Conservation (phyloP, 345 rosid genomes). For the Cardamine occulta region DNA sequence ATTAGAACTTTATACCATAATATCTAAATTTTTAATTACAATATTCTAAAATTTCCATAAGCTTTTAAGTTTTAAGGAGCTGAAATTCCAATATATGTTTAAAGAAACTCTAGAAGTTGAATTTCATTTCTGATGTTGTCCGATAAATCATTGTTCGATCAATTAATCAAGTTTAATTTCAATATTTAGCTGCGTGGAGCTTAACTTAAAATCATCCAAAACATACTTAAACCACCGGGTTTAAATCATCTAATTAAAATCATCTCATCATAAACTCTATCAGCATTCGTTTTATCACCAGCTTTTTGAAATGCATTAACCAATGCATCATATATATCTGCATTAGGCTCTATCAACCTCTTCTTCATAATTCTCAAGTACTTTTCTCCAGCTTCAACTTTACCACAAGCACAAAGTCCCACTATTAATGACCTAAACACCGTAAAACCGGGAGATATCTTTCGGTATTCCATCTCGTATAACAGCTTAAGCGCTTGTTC, state of each 20-base stretch:
- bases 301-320: constrained; percentile 37
- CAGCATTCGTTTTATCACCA: constrained; percentile 47
- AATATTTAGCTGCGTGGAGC: background rate
- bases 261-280: constrained; percentile 54
- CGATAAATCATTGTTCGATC: too few relatives aligned
- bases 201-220: background rate
- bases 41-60: too few relatives aligned
- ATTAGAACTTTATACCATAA: too few relatives aligned
- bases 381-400: constrained; percentile 59
- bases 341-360: constrained; percentile 43
- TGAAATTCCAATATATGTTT: too few relatives aligned
- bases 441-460: constrained; percentile 48
- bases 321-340: constrained; percentile 50
- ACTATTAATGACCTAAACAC: constrained; percentile 51
- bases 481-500: constrained; percentile 70
- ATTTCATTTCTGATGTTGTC: too few relatives aligned
- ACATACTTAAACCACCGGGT: background rate
- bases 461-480: constrained; percentile 67
- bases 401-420: constrained; percentile 57
- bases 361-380: constrained; percentile 53
- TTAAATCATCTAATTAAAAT: constrained; percentile 14
- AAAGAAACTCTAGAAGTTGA: too few relatives aligned
- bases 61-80: too few relatives aligned
- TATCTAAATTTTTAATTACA: too few relatives aligned
- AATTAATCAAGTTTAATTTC: too few relatives aligned